Base-by-base conservation (phyloP, 306 rosid genomes). In the Cotoneaster glaucophyllus region DNA sequence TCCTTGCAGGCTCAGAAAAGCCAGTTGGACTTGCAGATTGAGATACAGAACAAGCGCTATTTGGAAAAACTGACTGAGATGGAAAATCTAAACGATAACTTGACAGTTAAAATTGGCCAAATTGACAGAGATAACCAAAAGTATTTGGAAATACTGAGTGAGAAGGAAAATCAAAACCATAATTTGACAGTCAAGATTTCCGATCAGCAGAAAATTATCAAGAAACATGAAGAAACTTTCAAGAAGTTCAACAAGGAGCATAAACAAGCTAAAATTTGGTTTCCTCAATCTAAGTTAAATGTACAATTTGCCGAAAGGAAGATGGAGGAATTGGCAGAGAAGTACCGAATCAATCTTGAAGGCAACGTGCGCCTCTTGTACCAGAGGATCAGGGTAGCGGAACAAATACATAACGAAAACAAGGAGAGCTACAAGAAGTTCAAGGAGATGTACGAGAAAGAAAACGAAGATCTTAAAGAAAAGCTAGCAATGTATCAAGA, bases 341-440 rank as follows among this genome's bases (percentile, higher is more conserved):
- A 79, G 77, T 77, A 76, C 69, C 79, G 88, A 11, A 71, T 44
- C 63, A 77, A 85, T 75, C 62, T 88, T 57, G 93, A 91, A 70
- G 93, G 88, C 45, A 83, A 82, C 21, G 80, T 90, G 22, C 84
- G 89, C 18, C 21, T 94, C 44, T 50, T 94, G 67, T 82, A 79
- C 62, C 91, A 79, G 37, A 87, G 96, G 62, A 76, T 93, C 81
- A 86, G 80, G 53, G 89, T 90, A 1, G 87, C 96, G 11, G 98
- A 93, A 76, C 93, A 88, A 37, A 67, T 91, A 28, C 90, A 90
- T 67, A 80, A 59, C 7, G 93, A 94, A 32, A 88, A 78, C 81
- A 90, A 85, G 73, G 85, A 83, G 24, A 82, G 81, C 71, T 86
- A 78, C 84, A 86, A 75, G 70, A 17, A 64, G 32, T 70, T 72